Base-by-base conservation (phyloP, 441 rosid species). In the Populus hybrid region DNA sequence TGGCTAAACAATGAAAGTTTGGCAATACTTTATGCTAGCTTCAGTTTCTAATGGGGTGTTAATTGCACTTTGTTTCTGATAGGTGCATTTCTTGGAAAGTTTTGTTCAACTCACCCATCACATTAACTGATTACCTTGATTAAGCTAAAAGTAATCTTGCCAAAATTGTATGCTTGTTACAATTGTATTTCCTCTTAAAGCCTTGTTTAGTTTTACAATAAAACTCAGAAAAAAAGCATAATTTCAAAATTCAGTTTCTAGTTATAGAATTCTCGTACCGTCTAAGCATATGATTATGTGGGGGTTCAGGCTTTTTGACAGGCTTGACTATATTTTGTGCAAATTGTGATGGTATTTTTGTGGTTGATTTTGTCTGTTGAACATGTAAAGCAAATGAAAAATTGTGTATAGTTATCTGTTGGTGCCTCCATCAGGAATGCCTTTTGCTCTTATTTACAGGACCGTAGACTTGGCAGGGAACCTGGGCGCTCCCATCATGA, bases 401-500 rank as follows among this genome's bases (percentile, higher is more conserved):
- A 57, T 6, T 57, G 18, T 28, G 70, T 67, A 4, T 57, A 7
- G 63, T 5, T 57, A 16, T 67, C 35, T 67, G 34, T 4, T 30
- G 3, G 38, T 30, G 32, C 64, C 72, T 63, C 69, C 63, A 64
- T 59, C 57, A 21, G 46, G 59, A 65, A 71, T 75, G 72, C 24
- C 66, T 69, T 16, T 35, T 38, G 46, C 42, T 80, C 24, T 69
- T 59, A 32, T 73, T 30, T 84, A 73, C 87, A 91, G 94, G 93
- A 88, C 28, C 87, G 90, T 32, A 87, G 88, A 80, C 50, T 80
- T 28, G 85, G 85, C 61, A 78, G 84, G 67, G 94, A 88, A 63
- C 84, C 83, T 32, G 86, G 86, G 16, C 77, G 77, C 20, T 26
- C 73, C 12, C 78, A 69, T 30, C 70, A 63, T 36, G 83, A 86